These are phyloP conservation scores for Pichia thaimueangensis DNA, from an alignment of 805 yeast species.

Conservation along the genomic window DNA sequence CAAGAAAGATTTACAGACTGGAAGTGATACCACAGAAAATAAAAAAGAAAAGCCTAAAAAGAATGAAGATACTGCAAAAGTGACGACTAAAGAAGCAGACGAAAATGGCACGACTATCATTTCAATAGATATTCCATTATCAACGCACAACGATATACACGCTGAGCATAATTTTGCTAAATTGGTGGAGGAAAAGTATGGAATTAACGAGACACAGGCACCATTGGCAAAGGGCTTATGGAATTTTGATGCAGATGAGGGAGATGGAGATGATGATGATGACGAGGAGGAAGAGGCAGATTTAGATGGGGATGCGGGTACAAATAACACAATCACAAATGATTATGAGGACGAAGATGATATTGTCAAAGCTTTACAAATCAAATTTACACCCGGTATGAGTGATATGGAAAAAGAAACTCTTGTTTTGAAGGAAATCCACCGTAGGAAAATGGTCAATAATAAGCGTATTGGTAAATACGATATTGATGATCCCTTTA, in stretches of 20 bases:
- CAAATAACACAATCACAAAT: slow-evolving; percentile 15
- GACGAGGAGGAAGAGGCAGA: slow-evolving; percentile 47
- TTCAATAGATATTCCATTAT: slow-evolving; percentile 29
- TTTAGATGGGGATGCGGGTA: slow-evolving; percentile 1
- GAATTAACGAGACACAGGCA: slow-evolving; percentile 64
- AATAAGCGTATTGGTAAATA: slow-evolving; percentile 84
- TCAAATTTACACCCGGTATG: slow-evolving; percentile 29
- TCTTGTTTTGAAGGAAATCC: slow-evolving; percentile 26
- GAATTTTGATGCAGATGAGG: slow-evolving; percentile 42
- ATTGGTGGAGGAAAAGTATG: slow-evolving; percentile 78
- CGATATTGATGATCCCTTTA: slow-evolving; percentile 90
- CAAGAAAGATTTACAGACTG: neutral
- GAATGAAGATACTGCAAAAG: slow-evolving; percentile 1
- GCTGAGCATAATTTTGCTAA: slow-evolving; percentile 66
- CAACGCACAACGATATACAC: slow-evolving; percentile 46
- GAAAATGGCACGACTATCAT: slow-evolving; percentile 7
- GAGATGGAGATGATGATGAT: slow-evolving; percentile 17
- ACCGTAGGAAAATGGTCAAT: slow-evolving; percentile 37
- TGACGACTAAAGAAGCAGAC: neutral
- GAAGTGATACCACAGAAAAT: neutral
- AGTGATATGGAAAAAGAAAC: slow-evolving; percentile 30
- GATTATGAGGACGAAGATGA: slow-evolving; percentile 28
- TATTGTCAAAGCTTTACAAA: slow-evolving; percentile 24
- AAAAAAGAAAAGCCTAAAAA: neutral
- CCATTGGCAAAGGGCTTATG: slow-evolving; percentile 26